Conservation (phyloP, 225 moss, liverwort and hornwort genomes). For the Bryoerythrophyllum caledonicum region DNA sequence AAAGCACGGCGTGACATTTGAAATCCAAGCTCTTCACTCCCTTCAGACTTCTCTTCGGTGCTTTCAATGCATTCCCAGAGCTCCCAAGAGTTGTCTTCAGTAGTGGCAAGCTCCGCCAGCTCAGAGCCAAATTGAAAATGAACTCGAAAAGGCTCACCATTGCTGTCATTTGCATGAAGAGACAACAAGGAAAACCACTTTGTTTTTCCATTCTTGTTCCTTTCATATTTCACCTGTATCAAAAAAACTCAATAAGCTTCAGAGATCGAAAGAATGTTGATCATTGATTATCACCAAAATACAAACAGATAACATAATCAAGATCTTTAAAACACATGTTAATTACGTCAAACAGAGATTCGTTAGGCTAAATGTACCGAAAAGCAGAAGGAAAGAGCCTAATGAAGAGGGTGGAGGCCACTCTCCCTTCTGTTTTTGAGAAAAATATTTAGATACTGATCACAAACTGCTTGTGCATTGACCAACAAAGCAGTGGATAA, state of each 20-base stretch:
- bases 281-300: constrained; percentile 2
- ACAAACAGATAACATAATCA: not conserved
- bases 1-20: constrained; percentile 55
- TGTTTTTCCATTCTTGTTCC: constrained; percentile 53
- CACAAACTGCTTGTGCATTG: not conserved
- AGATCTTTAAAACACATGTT: not conserved
- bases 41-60: constrained; percentile 56
- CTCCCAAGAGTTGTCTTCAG: constrained; percentile 76
- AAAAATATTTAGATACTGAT: not conserved
- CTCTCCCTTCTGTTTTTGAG: not conserved
- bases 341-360: not conserved
- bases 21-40: constrained; percentile 68
- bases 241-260: constrained; percentile 2
- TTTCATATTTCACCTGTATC: constrained; percentile 82
- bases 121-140: constrained; percentile 85
- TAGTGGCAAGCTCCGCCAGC: constrained; percentile 64
- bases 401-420: not conserved
- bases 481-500: not conserved
- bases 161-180: constrained; percentile 70
- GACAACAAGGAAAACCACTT: constrained; percentile 91
- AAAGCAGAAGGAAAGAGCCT: constrained; percentile 13
- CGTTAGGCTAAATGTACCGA: not conserved
- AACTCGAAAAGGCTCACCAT: constrained; percentile 74
- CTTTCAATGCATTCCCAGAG: constrained; percentile 78
- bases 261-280: not conserved